A percentile compares a stretch with the other conserved stretches of the same genome.
Conservation (phyloP, 768 basidiomycete species). For the Cantharellus cinnabarinus region DNA sequence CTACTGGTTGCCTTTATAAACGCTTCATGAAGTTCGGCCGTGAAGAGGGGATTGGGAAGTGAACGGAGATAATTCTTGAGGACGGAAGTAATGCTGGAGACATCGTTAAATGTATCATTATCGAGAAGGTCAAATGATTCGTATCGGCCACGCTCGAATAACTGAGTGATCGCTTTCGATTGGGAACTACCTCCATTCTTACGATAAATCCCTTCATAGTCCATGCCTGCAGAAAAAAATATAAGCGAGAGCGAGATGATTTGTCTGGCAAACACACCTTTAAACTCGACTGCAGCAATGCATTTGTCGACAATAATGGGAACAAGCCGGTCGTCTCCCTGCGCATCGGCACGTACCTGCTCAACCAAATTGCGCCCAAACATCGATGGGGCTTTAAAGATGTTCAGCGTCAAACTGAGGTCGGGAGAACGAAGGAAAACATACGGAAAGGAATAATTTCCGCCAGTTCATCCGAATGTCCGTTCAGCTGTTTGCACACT, state of each 20-base stretch:
- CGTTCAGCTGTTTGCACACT: constrained; percentile 34
- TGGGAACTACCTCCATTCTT: constrained; percentile 89
- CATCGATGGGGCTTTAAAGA: constrained; percentile 53
- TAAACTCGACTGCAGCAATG: constrained; percentile 75
- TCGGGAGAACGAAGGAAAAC: background rate
- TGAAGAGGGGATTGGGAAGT: constrained; percentile 79
- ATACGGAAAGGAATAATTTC: constrained; percentile 15
- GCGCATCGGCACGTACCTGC: constrained; percentile 53
- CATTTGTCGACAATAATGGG: constrained; percentile 92
- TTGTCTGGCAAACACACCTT: constrained; percentile 32
- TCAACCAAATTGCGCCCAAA: constrained; percentile 79
- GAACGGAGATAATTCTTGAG: constrained; percentile 90
- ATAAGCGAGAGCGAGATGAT: background rate
- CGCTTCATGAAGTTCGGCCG: constrained; percentile 75
- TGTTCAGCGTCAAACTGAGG: background rate
- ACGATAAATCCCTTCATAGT: constrained; percentile 95
- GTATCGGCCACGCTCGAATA: constrained; percentile 89
- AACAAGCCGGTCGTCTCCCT: constrained; percentile 37
- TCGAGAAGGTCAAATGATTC: constrained; percentile 73
- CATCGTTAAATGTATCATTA: constrained; percentile 83
- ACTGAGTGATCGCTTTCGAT: constrained; percentile 78
- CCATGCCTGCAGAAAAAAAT: constrained; percentile 36
- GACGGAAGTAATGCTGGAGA: constrained; percentile 89
- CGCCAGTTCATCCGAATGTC: constrained; percentile 10
- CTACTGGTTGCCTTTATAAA: constrained; percentile 58